phyloP scores from a whole-genome alignment of 805 yeast genomes.

The Candida tammaniensis region DNA sequence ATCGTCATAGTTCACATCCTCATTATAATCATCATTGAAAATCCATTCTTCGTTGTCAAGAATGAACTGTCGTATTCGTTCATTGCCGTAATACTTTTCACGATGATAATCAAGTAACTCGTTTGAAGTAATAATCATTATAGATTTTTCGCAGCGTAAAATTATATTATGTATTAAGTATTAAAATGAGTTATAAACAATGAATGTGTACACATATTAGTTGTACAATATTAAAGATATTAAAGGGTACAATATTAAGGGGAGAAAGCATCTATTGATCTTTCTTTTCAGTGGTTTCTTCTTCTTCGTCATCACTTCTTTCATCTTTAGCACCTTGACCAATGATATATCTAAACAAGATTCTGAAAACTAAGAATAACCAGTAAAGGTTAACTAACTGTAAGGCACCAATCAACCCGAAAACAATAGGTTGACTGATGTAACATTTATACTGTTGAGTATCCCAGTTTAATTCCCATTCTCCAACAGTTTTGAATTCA shows the following conservation, averaged over 20 bases:
- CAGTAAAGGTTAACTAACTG: conserved; percentile 87
- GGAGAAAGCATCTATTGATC: conserved; percentile 7
- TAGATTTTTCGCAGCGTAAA: not conserved
- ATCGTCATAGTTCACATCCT: too few species aligned
- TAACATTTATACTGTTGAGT: conserved; percentile 95
- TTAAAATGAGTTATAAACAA: not conserved
- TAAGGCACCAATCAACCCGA: conserved; percentile 69
- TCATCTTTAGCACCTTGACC: conserved; percentile 70
- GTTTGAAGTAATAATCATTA: conserved; percentile 7
- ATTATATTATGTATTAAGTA: conserved; percentile 1
- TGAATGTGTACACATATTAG: not conserved
- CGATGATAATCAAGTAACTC: conserved; percentile 19
- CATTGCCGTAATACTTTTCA: conserved; percentile 7
- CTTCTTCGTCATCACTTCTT: conserved; percentile 77
- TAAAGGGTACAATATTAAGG: too few species aligned
- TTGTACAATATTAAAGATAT: conserved; percentile 1
- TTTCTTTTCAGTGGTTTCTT: conserved; percentile 12
- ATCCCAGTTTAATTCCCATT: conserved; percentile 74
- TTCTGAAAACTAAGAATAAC: conserved; percentile 78
- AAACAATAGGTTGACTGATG: conserved; percentile 90
- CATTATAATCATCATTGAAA: conserved; percentile 4
- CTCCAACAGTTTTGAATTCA: conserved; percentile 84
- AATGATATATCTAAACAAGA: conserved; percentile 59
- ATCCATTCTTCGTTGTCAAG: conserved; percentile 8
- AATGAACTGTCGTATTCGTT: conserved; percentile 1